Evolutionary conservation across 805 yeast genomes (phyloP).

Genomic region (Metschnikowia kunwiensis): DNA sequence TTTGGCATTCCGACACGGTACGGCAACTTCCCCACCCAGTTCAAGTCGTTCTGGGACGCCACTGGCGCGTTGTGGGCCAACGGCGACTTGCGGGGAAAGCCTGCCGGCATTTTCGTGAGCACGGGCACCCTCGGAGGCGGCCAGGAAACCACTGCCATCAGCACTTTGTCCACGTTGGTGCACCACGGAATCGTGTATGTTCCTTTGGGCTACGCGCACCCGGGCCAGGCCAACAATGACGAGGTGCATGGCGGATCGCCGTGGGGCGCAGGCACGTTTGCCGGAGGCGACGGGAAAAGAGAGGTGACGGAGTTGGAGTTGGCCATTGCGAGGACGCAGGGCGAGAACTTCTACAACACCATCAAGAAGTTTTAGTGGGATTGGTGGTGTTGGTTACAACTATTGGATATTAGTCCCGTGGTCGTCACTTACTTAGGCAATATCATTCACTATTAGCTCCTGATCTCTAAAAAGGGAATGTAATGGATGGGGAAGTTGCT

Average conservation of each 20-base stretch:
- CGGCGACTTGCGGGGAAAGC: constrained; percentile 69
- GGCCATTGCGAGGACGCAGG: constrained; percentile 65
- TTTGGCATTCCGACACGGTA: constrained; percentile 81
- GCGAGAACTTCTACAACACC: constrained; percentile 53
- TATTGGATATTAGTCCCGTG: no score
- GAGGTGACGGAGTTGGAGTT: constrained; percentile 61
- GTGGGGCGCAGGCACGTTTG: constrained; percentile 84
- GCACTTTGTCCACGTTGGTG: constrained; percentile 53
- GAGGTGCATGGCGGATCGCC: constrained; percentile 81
- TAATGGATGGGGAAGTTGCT: no score
- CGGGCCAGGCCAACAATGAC: constrained; percentile 51
- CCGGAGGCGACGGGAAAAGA: constrained; percentile 76
- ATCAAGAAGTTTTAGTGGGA: constrained; percentile 22
- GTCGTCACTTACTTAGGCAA: no score
- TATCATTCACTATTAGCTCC: no score
- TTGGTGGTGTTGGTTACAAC: no score
- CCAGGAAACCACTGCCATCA: constrained; percentile 67
- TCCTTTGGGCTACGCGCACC: constrained; percentile 73
- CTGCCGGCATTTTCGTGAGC: constrained; percentile 67
- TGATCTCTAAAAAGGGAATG: no score
- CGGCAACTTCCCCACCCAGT: constrained; percentile 75
- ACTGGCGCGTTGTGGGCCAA: constrained; percentile 76
- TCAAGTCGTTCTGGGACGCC: constrained; percentile 70
- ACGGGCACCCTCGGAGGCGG: constrained; percentile 79
- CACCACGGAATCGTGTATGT: constrained; percentile 79